These are phyloP conservation scores for Agapanthus africanus DNA, from an alignment of 106 monocot genomes.

Conservation along the genomic window DNA sequence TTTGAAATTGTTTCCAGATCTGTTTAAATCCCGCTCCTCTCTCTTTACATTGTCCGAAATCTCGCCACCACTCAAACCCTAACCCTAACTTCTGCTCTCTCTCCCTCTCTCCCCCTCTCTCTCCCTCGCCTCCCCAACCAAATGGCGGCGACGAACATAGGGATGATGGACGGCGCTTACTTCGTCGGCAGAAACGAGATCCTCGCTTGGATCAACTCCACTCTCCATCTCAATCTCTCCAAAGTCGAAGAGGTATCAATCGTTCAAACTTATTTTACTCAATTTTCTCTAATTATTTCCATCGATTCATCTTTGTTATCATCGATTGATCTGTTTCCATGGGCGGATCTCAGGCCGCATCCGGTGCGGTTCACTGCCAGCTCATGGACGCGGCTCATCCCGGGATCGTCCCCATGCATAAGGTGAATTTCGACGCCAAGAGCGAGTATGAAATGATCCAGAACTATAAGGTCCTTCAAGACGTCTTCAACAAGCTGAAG, in stretches of 20 bases:
- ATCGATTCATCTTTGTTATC: no score
- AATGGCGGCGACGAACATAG: constrained; percentile 67
- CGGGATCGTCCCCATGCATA: constrained; percentile 94
- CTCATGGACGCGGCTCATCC: constrained; percentile 90
- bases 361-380: constrained; percentile 90
- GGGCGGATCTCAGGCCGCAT: constrained; percentile 44
- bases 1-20: constrained; percentile 4
- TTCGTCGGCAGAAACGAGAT: constrained; percentile 89
- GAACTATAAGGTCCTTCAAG: constrained; percentile 98
- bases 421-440: constrained; percentile 98
- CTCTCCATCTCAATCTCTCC: constrained; percentile 87
- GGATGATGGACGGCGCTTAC: constrained; percentile 96
- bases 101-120: no score
- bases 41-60: neutral
- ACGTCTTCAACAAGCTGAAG: constrained; percentile 97
- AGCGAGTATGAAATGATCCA: constrained; percentile 97
- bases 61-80: no score
- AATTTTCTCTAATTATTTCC: no score
- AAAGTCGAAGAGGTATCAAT: constrained; percentile 81
- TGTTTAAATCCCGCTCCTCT: constrained; percentile 5
- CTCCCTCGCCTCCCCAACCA: no score
- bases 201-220: constrained; percentile 91
- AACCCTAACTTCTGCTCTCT: constrained; percentile 4
- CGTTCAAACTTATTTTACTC: no score
- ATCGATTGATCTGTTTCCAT: neutral